Evolutionary conservation across 2,329 filamentous ascomycete genomes (phyloP).

Genomic region (Botrytis tulipae): DNA sequence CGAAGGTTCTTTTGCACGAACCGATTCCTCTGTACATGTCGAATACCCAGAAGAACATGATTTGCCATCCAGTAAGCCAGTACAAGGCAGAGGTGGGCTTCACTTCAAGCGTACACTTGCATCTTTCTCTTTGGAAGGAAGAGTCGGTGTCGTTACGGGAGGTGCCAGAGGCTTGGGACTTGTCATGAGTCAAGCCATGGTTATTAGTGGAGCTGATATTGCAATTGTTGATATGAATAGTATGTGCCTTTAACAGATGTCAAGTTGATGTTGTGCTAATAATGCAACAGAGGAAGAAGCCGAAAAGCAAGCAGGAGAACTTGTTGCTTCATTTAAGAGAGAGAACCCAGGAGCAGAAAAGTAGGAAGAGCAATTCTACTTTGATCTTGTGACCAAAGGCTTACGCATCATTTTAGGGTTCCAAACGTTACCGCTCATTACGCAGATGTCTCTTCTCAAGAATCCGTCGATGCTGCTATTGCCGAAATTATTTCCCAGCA

Average conservation of each 20-base stretch:
- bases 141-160: conserved; percentile 82
- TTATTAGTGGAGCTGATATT: conserved; percentile 82
- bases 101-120: conserved; percentile 84
- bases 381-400: neutral
- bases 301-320: conserved; percentile 67
- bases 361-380: conserved; percentile 44
- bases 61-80: conserved; percentile 67
- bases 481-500: conserved; percentile 66
- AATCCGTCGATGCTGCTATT: conserved; percentile 74
- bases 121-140: conserved; percentile 81
- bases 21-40: conserved; percentile 73
- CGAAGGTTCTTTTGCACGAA: conserved; percentile 62
- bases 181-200: conserved; percentile 89
- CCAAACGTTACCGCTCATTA: conserved; percentile 89
- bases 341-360: conserved; percentile 74
- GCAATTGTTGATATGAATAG: conserved; percentile 94
- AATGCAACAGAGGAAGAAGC: conserved; percentile 71
- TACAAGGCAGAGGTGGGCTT: conserved; percentile 73
- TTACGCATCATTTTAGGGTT: conserved; percentile 46
- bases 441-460: conserved; percentile 78
- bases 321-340: conserved; percentile 72
- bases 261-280: conserved; percentile 24
- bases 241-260: conserved; percentile 45
- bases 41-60: conserved; percentile 75
- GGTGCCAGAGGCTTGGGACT: conserved; percentile 85